phyloP scores from a whole-genome alignment of 148 eudicot genomes.

The Hydrangea macrophylla region DNA sequence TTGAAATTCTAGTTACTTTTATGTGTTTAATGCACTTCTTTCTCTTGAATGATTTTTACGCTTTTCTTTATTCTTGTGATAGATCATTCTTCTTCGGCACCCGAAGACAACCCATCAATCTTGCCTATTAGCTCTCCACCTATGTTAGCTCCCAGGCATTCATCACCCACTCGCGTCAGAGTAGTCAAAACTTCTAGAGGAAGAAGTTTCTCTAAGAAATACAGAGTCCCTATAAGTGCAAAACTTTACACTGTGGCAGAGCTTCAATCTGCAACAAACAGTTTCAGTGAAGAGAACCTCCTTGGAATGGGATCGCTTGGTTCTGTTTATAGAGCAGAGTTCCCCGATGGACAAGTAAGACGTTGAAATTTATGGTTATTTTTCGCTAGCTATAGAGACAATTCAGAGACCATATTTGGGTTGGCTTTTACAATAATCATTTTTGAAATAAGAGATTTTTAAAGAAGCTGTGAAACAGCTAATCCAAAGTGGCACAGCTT shows the following conservation, averaged over 20 bases:
- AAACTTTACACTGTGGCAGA: conserved; percentile 65
- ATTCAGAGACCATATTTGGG: too few relatives aligned
- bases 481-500: too few relatives aligned
- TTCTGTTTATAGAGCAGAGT: conserved; percentile 79
- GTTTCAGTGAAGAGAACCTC: conserved; percentile 60
- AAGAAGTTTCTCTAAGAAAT: conserved; percentile 59
- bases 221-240: conserved; percentile 56
- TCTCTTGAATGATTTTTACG: neutral
- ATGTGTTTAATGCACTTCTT: neutral
- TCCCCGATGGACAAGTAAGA: conserved; percentile 72
- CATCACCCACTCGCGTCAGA: conserved; percentile 39
- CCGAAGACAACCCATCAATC: conserved; percentile 39
- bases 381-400: neutral
- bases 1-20: neutral
- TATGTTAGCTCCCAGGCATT: conserved; percentile 35
- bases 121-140: conserved; percentile 43
- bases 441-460: too few relatives aligned
- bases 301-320: conserved; percentile 98
- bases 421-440: too few relatives aligned
- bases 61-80: conserved; percentile 1
- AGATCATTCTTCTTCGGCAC: conserved; percentile 36
- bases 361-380: conserved; percentile 7
- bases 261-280: conserved; percentile 72
- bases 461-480: too few relatives aligned
- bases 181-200: conserved; percentile 31